These are phyloP conservation scores for Chenopodium formosanum DNA, from an alignment of 148 eudicot species.

Conservation along the genomic window DNA sequence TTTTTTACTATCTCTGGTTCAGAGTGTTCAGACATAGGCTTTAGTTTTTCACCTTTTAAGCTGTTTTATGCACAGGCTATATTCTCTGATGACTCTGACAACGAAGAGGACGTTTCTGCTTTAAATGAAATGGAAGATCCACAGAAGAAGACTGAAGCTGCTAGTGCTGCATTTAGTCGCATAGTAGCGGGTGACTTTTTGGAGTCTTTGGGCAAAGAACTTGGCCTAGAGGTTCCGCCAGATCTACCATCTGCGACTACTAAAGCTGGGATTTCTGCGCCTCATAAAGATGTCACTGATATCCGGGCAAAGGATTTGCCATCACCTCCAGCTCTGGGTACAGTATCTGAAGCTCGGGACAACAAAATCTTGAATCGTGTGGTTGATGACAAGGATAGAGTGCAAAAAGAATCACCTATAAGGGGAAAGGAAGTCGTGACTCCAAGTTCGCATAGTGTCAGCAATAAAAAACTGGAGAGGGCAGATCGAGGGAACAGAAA, in stretches of 20 bases:
- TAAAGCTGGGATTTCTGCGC: constrained; percentile 29
- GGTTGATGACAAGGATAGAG: constrained; percentile 14
- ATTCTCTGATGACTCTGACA: constrained; percentile 88
- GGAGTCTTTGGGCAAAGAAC: constrained; percentile 92
- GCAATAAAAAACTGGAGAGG: constrained; percentile 28
- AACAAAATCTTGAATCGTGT: constrained; percentile 13
- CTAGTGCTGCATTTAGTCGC: constrained; percentile 74
- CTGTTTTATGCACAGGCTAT: constrained; percentile 59
- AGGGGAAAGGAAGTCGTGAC: constrained; percentile 7
- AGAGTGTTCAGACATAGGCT: not conserved
- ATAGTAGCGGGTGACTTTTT: constrained; percentile 93
- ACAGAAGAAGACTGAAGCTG: constrained; percentile 74
- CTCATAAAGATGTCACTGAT: constrained; percentile 21
- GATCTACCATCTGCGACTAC: constrained; percentile 45
- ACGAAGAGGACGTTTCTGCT: constrained; percentile 48
- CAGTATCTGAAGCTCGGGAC: constrained; percentile 1
- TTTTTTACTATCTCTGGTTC: not conserved
- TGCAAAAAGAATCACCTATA: constrained; percentile 8
- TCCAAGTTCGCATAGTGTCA: constrained; percentile 10
- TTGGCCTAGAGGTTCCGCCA: constrained; percentile 90
- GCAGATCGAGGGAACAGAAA: constrained; percentile 26
- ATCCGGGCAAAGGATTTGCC: constrained; percentile 9
- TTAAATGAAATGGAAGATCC: constrained; percentile 49
- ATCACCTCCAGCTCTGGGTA: constrained; percentile 4
- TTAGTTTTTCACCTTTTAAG: not conserved